Evolutionary conservation across 306 rosid genomes (phyloP).

Genomic region (Castanea mollissima): DNA sequence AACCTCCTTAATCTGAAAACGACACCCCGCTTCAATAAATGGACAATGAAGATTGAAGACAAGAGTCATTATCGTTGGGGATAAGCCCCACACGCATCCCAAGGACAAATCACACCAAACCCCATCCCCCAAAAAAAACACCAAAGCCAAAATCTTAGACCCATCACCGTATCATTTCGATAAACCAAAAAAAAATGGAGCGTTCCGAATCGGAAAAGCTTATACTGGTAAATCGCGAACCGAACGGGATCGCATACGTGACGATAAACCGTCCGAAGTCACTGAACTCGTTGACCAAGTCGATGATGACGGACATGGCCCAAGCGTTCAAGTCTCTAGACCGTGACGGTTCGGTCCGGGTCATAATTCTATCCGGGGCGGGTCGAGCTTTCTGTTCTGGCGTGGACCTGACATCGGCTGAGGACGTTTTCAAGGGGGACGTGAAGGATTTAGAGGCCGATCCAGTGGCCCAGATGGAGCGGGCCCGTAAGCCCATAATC

Average conservation of each 20-base stretch:
- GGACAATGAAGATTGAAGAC: too few relatives aligned
- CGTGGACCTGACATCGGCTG: slow-evolving; percentile 77
- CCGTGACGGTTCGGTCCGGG: slow-evolving; percentile 64
- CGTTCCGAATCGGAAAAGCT: slow-evolving; percentile 43
- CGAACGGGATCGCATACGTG: slow-evolving; percentile 57
- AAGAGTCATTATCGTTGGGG: too few relatives aligned
- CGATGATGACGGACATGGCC: slow-evolving; percentile 80
- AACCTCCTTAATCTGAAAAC: too few relatives aligned
- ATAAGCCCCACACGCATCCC: too few relatives aligned
- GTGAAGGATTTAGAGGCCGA: slow-evolving; percentile 75
- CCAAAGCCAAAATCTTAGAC: neutral
- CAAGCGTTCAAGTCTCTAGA: slow-evolving; percentile 56
- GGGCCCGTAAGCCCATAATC: slow-evolving; percentile 74
- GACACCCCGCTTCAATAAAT: too few relatives aligned
- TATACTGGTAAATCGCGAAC: slow-evolving; percentile 49
- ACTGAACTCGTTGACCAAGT: slow-evolving; percentile 67
- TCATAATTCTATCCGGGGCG: slow-evolving; percentile 65
- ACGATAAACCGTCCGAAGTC: slow-evolving; percentile 86
- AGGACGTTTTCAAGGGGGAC: slow-evolving; percentile 90
- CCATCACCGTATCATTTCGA: neutral
- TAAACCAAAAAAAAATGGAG: slow-evolving; percentile 26
- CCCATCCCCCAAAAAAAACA: neutral
- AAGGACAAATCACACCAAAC: neutral
- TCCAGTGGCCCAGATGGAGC: slow-evolving; percentile 79
- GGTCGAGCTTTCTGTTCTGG: slow-evolving; percentile 96